These are phyloP conservation scores for Collariella sp. DNA, from an alignment of 495 filamentous ascomycete species.

Conservation along the genomic window DNA sequence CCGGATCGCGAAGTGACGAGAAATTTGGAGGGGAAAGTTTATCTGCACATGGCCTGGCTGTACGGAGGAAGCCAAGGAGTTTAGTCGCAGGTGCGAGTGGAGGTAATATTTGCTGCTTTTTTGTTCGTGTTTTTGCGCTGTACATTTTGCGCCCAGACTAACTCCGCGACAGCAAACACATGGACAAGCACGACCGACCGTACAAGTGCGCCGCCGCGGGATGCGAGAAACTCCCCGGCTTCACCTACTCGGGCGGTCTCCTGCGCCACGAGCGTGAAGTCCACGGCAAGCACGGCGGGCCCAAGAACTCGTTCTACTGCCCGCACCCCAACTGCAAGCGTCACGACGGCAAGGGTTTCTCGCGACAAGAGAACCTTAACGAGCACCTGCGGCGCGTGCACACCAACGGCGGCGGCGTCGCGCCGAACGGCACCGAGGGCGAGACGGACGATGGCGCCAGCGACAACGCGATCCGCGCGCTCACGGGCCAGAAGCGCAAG, in stretches of 20 bases:
- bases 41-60: slow-evolving; percentile 59
- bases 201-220: slow-evolving; percentile 69
- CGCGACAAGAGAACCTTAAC: slow-evolving; percentile 76
- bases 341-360: slow-evolving; percentile 68
- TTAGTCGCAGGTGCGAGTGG: slow-evolving; percentile 84
- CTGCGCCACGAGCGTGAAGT: slow-evolving; percentile 85
- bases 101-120: too few species aligned
- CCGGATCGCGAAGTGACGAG: slow-evolving; percentile 41
- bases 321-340: slow-evolving; percentile 74
- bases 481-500: slow-evolving; percentile 30
- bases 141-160: slow-evolving; percentile 10
- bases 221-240: slow-evolving; percentile 84
- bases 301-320: slow-evolving; percentile 69
- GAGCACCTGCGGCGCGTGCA: slow-evolving; percentile 83
- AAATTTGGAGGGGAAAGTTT: slow-evolving; percentile 60
- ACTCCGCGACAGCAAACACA: slow-evolving; percentile 62
- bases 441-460: slow-evolving; percentile 30
- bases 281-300: slow-evolving; percentile 75
- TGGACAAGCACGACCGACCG: slow-evolving; percentile 92
- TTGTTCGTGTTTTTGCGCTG: too few species aligned
- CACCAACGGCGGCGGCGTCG: slow-evolving; percentile 27
- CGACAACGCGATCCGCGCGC: slow-evolving; percentile 11
- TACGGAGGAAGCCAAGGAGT: slow-evolving; percentile 46
- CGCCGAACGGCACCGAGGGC: slow-evolving; percentile 12
- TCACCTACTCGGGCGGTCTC: slow-evolving; percentile 87